A percentile compares a stretch with the other conserved stretches of the same genome.
phyloP scores from a whole-genome alignment of 805 yeast genomes.

The Hanseniaspora pseudoguilliermondii region DNA sequence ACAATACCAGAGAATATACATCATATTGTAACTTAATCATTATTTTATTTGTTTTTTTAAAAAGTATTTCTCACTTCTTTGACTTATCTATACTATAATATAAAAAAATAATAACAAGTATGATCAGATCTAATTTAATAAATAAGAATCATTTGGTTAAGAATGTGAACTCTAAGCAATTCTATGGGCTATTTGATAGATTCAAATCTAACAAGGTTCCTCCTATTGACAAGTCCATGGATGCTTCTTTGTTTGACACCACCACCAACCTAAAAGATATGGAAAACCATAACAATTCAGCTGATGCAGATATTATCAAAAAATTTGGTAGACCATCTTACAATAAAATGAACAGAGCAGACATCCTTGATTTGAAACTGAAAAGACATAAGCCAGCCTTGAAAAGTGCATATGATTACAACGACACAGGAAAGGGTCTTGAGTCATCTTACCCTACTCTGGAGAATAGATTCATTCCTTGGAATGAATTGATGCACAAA shows the following conservation, averaged over 20 bases:
- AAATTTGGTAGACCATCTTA: slow-evolving; percentile 9
- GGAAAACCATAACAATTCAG: background rate
- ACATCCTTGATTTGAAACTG: background rate
- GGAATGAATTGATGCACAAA: slow-evolving; percentile 87
- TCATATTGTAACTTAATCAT: too few relatives aligned
- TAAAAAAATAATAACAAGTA: background rate
- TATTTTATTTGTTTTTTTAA: background rate
- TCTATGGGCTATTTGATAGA: slow-evolving; percentile 4
- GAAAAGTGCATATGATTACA: background rate
- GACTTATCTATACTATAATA: too few relatives aligned
- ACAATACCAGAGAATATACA: too few relatives aligned
- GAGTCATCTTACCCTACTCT: slow-evolving; percentile 54
- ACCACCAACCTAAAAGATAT: background rate
- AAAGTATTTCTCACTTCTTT: background rate
- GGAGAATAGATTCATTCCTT: slow-evolving; percentile 63
- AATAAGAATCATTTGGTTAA: background rate
- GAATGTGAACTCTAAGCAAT: background rate
- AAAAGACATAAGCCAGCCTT: slow-evolving; percentile 7
- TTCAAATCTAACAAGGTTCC: slow-evolving; percentile 7
- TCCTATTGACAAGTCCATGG: background rate
- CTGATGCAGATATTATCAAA: slow-evolving; percentile 4
- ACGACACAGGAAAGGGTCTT: background rate
- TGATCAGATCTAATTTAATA: background rate
- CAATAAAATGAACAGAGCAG: slow-evolving; percentile 3
- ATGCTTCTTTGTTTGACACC: background rate